These are phyloP conservation scores for Eryngium alpinum DNA, from an alignment of 140 eudicot species.

Conservation along the genomic window DNA sequence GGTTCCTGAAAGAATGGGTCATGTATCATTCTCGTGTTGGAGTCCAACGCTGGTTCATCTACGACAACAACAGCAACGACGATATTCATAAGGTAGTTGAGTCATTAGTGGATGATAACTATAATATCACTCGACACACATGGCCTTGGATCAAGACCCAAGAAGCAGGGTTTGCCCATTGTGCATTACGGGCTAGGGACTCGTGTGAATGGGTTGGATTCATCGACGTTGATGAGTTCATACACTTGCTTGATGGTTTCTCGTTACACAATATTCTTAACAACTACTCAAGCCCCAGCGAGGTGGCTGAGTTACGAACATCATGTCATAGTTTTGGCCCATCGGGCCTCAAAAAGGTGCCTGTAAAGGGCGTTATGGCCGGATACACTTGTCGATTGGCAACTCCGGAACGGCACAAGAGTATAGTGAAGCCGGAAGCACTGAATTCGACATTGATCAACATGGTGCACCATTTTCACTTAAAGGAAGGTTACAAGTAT, in stretches of 20 bases:
- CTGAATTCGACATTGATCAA: conserved; percentile 53
- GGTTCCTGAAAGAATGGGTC: conserved; percentile 63
- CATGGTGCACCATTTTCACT: conserved; percentile 70
- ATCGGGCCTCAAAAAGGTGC: conserved; percentile 47
- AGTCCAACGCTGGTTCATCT: conserved; percentile 62
- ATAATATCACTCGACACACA: conserved; percentile 40
- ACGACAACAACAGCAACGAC: conserved; percentile 73
- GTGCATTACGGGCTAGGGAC: conserved; percentile 59
- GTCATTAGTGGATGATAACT: conserved; percentile 24
- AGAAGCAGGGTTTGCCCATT: conserved; percentile 86
- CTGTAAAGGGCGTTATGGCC: conserved; percentile 46
- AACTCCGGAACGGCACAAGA: conserved; percentile 71
- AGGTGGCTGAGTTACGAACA: conserved; percentile 48
- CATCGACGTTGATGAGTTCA: conserved; percentile 77
- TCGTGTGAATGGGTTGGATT: conserved; percentile 73
- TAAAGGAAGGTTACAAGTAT: conserved; percentile 35
- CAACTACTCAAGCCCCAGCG: conserved; percentile 19
- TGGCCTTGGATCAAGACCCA: conserved; percentile 97
- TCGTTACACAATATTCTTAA: conserved; percentile 29
- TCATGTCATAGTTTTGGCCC: conserved; percentile 77
- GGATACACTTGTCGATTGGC: conserved; percentile 75
- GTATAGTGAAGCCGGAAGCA: conserved; percentile 63
- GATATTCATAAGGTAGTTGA: conserved; percentile 33
- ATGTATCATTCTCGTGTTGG: conserved; percentile 60
- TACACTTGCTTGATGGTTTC: conserved; percentile 35